Conservation (phyloP, 805 yeast species). For the Maudiozyma turicensis region DNA sequence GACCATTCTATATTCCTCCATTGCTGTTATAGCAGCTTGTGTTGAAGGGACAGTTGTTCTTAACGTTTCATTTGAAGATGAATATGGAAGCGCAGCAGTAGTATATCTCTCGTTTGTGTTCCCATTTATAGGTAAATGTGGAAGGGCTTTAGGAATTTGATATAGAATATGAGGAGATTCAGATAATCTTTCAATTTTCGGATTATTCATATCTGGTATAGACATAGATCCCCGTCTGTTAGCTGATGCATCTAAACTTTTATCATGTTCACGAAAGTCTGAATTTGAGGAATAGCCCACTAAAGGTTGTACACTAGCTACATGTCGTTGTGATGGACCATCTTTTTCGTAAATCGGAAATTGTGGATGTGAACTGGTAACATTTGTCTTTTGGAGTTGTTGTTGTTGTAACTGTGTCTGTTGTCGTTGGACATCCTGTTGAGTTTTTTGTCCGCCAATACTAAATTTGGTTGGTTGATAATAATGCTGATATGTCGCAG, state of each 20-base stretch:
- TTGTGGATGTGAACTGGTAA: not conserved
- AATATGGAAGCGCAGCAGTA: not conserved
- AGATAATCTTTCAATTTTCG: not conserved
- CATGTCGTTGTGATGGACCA: not conserved
- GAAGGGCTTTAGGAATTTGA: not conserved
- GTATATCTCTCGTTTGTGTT: not conserved
- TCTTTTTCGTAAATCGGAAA: not conserved
- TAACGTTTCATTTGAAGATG: not conserved
- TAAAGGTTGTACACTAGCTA: not conserved
- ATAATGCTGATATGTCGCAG: not conserved
- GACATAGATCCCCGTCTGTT: not conserved
- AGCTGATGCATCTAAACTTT: not conserved
- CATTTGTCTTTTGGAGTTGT: too few species aligned
- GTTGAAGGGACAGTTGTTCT: not conserved
- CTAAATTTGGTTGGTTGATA: not conserved
- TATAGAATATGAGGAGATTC: not conserved
- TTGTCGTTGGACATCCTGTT: not conserved
- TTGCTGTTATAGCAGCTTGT: not conserved
- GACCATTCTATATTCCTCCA: not conserved
- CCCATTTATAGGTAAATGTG: not conserved
- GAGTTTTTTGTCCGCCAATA: not conserved
- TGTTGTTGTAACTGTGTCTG: not conserved
- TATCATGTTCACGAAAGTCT: not conserved
- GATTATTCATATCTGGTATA: not conserved
- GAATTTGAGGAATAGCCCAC: not conserved